Base-by-base conservation (phyloP, 2,329 filamentous ascomycete genomes). In the Claviceps paspali region DNA sequence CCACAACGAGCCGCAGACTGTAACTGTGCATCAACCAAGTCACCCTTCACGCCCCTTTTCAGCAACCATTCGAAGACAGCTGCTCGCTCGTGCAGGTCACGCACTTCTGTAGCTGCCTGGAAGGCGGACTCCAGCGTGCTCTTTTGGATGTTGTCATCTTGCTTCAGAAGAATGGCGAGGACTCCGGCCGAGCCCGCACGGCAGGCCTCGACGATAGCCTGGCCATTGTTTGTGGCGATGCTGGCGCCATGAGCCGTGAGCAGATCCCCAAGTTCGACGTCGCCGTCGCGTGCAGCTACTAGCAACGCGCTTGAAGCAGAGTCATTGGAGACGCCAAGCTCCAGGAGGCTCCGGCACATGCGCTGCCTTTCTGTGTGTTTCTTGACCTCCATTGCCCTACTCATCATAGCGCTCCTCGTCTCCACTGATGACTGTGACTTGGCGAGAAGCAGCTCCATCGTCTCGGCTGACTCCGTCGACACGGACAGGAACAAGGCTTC, bases 201-300 rank as follows among this genome's bases (percentile, higher is more conserved):
- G 23, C 68, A 72, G 1, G 71, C 69, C 43, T 70, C 65, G 1
- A 74, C 56, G 7, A 76, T 58, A 2, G 68, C 67, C 38, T 71
- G 64, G 5, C 70, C 69, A 19, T 66, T 62, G 8, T 64, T 63
- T 31, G 65, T 62, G 3, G 68, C 63, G 3, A 68, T 60, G 31
- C 56, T 67, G 1, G 67, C 71, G 1, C 70, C 70, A 33, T 71
- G 58, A 7, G 61, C 53, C 35, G 74, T 61, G 6, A 76, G 57
- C 2, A 71, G 51, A 22, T 61, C 60, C 12, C 67, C 67, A 2
- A 74, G 61, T 6, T 58, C 53, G 7, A 72, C 41, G 42, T 76
- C 71, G 1, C 67, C 67, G 14, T 73, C 67, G 0, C 64, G 56
- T 1, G 69, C 67, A 1, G 70, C 70, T 1, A 61, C 52, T 1